Evolutionary conservation across 768 basidiomycete species (phyloP), one percentile per base, ranked within the genome.

Genomic region (Tylopilus subfusipes): DNA sequence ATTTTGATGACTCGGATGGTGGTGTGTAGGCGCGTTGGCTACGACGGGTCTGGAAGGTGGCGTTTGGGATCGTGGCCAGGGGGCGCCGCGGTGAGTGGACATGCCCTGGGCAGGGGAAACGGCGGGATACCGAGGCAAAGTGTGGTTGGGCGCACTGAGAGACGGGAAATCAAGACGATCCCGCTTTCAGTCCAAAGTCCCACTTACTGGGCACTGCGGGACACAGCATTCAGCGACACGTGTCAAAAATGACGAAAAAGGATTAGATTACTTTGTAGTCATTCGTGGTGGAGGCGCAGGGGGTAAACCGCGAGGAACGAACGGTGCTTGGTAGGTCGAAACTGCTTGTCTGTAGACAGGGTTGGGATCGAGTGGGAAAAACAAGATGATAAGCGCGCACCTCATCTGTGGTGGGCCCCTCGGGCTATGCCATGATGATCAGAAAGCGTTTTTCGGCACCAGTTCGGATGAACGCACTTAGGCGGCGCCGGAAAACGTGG

Each of bases 151-250:
- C 29, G 55, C 2, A 16, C 65, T 69, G 53, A 40, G 42, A 40
- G 44, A 21, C 38, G 39, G 55, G 53, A 45, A 45, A 51, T 60
- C 49, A 68, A 60, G 48, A 50, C 25, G 16, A 29, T 40, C 50
- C 49, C 50, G 49, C 22, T 42, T 36, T 49, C 52, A 46, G 51
- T 40, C 46, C 27, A 58, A 30, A n/a, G 34, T 43, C 39, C 49
- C 48, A 64, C 68, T 70, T 61, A 70, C 68, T 56, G 46, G 43
- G 58, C 40, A 40, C 68, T 69, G 38, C 8, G n/a, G 42, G 30
- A 50, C 30, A 46, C 21, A 25, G 21, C 12, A 38, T 43, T 56
- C n/a, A 60, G 62, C 30, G 48, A 48, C 24, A 21, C 19, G 16
- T 4, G 45, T 56, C 29, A 39, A 48, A 16, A 19, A 33, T n/a